These are phyloP conservation scores for Chlamydomonas asymmetrica DNA, from an alignment of 139 green algal genomes.

Conservation along the genomic window DNA sequence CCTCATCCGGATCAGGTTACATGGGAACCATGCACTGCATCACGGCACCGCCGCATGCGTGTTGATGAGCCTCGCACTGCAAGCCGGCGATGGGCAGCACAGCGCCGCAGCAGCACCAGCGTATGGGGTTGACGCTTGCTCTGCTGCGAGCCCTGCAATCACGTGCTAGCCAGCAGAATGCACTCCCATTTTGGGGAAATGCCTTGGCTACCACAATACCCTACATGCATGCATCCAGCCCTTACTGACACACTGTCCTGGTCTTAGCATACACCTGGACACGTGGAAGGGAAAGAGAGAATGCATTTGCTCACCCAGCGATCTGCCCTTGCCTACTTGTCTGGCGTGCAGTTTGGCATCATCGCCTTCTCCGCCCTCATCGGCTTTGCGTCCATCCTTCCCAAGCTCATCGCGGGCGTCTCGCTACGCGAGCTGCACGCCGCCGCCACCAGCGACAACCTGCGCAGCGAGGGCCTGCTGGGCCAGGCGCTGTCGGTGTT, in stretches of 20 bases:
- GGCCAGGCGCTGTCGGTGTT: slow-evolving; percentile 38
- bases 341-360: slow-evolving; percentile 7
- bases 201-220: neutral
- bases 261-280: neutral
- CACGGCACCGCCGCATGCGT: too few species aligned
- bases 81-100: too few species aligned
- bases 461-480: slow-evolving; percentile 23
- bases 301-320: neutral
- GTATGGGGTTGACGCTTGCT: too few species aligned
- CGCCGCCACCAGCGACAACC: slow-evolving; percentile 42
- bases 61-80: too few species aligned
- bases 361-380: slow-evolving; percentile 41
- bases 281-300: neutral
- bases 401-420: slow-evolving; percentile 46
- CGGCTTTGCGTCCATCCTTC: slow-evolving; percentile 43
- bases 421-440: slow-evolving; percentile 50
- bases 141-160: too few species aligned
- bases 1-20: too few species aligned
- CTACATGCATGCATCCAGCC: neutral
- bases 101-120: too few species aligned
- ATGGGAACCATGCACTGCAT: too few species aligned
- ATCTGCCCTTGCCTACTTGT: neutral
- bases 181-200: too few species aligned
- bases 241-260: neutral
- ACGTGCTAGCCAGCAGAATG: too few species aligned